These are phyloP conservation scores for Hawksworthiomyces lignivorus DNA, from an alignment of 2,329 filamentous ascomycete species.

Conservation along the genomic window DNA sequence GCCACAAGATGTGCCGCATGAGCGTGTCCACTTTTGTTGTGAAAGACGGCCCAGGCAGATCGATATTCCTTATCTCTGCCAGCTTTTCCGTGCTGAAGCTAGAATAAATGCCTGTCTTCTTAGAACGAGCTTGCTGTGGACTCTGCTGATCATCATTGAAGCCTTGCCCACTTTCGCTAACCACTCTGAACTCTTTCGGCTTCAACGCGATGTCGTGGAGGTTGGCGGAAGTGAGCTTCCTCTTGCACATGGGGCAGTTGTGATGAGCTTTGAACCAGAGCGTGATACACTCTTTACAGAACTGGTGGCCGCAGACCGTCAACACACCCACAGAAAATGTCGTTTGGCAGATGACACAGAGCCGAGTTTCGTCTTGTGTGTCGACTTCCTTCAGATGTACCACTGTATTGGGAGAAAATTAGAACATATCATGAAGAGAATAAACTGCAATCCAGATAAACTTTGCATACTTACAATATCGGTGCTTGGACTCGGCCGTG, in stretches of 20 bases:
- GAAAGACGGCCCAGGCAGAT: conserved; percentile 65
- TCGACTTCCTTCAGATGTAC: conserved; percentile 49
- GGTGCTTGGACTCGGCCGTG: conserved; percentile 60
- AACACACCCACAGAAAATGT: conserved; percentile 70
- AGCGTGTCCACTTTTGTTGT: conserved; percentile 87
- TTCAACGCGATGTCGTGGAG: conserved; percentile 83
- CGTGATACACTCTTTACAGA: conserved; percentile 80
- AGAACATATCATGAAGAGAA: no score
- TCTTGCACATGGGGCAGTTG: conserved; percentile 83
- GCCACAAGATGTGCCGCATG: conserved; percentile 74
- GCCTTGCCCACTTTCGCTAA: conserved; percentile 25
- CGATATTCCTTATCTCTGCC: conserved; percentile 72
- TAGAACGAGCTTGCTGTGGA: conserved; percentile 14
- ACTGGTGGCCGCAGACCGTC: conserved; percentile 86
- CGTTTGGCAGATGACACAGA: conserved; percentile 81
- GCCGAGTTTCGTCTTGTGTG: conserved; percentile 53
- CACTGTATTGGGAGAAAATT: conserved; percentile 26
- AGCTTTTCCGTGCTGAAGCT: conserved; percentile 65
- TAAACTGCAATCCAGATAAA: no score
- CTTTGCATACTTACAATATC: conserved; percentile 61
- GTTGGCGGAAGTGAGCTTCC: conserved; percentile 53
- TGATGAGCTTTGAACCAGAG: conserved; percentile 68
- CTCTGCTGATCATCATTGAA: conserved; percentile 10
- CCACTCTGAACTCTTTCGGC: conserved; percentile 62
- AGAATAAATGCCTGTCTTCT: conserved; percentile 59